Evolutionary conservation across 164 flowering plant species (phyloP), one percentile per base, ranked within the genome.

Genomic region (Saururus chinensis): DNA sequence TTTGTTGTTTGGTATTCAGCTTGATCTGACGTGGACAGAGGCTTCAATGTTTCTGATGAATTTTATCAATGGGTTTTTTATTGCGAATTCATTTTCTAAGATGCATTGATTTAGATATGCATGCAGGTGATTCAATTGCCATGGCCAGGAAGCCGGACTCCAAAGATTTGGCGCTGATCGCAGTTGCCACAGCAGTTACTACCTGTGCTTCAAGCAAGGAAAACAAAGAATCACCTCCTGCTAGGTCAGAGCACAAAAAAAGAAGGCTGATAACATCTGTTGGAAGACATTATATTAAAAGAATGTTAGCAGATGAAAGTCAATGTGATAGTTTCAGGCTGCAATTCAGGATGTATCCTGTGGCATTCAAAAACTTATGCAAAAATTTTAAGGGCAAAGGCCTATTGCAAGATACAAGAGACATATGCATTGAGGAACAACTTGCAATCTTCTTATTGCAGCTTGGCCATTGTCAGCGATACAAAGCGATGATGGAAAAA

Each of bases 391-490:
- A 42, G 37, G 14, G 35, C 20, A 65, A 59, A 57, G 41, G 40
- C 8, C 49, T 59, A n/a, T 24, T 65, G 22, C 42, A 51, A 14
- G 49, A 65, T 30, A 59, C 56, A 10, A 19, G 61, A 7, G 62
- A 52, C 23, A 53, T 65, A 26, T 45, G 42, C 17, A 52, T 59
- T 37, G 68, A 65, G 37, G 68, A 65, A 35, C 68, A 65, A 37
- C 19, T 65, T n/a, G 68, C 62, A 19, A 65, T 65, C 19, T 65
- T 65, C 56, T 26, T 65, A 19, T 20, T 57, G 22, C 52, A 61
- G 35, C 23, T 65, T 58, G 68, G 62, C 19, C 68, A 65, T 25
- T 37, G 59, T 59, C 42, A 65, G 19, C 21, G 20, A 12, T 42
- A 22, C 37, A 64, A 53, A 20, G 56, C 11, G 4, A 49, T 51